Evolutionary conservation across 139 green algal species (phyloP).

Genomic region (Chlorella ohadii): DNA sequence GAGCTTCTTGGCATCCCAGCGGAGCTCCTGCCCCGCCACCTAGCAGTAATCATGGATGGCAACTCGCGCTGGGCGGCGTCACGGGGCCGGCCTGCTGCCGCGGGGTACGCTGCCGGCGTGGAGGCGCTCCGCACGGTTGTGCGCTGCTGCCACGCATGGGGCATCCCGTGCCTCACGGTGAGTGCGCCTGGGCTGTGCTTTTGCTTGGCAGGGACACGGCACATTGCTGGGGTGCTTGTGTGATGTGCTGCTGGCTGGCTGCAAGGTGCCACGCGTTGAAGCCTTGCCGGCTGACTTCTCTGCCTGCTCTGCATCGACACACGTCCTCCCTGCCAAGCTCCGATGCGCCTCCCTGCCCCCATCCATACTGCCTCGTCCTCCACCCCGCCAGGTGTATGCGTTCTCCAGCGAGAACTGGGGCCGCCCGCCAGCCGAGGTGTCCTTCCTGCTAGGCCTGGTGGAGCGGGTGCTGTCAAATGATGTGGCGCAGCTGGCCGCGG

Average conservation of each 20-base stretch:
- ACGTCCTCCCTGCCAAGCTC: background rate
- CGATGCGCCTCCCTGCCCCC: too few species aligned
- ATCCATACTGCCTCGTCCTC: too few species aligned
- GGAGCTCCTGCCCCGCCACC: constrained; percentile 3
- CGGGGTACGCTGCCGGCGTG: constrained; percentile 64
- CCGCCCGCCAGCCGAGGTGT: constrained; percentile 50
- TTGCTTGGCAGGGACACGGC: too few species aligned
- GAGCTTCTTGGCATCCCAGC: background rate
- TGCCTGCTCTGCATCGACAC: too few species aligned
- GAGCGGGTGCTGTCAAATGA: constrained; percentile 50
- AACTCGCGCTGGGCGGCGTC: constrained; percentile 70
- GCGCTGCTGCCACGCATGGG: constrained; percentile 41
- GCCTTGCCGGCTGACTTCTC: too few species aligned
- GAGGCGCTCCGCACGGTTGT: constrained; percentile 54
- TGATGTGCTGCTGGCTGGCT: background rate
- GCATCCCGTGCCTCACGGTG: constrained; percentile 66
- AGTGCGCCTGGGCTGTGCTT: too few species aligned
- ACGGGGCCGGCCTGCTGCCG: constrained; percentile 10
- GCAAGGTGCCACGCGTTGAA: too few species aligned
- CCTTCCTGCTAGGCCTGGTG: constrained; percentile 61
- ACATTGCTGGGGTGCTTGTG: too few species aligned
- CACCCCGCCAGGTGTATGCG: constrained; percentile 32
- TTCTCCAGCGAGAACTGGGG: constrained; percentile 73
- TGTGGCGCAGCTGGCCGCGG: constrained; percentile 22
- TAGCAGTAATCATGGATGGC: constrained; percentile 76